Evolutionary conservation across 352 stramenopile genomes (phyloP), one percentile per base, ranked within the genome.

Genomic region (Plasmopara muralis): DNA sequence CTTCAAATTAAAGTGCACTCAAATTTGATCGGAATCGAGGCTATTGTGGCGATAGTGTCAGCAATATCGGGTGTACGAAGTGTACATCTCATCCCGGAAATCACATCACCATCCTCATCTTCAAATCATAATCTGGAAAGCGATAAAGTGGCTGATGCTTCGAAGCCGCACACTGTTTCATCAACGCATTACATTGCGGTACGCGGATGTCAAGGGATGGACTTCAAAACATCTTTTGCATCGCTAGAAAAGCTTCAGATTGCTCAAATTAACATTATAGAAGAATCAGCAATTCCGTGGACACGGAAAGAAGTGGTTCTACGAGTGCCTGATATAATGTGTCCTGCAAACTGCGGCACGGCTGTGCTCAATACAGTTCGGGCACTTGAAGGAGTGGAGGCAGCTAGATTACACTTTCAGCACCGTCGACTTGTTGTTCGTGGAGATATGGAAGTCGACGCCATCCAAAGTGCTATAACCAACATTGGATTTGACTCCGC

Each of bases 281-380:
- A 79, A 29, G 55, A 70, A n/a, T 61, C 52, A 7, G 53, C 62
- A 16, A 63, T 69, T 33, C 20, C 43, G 9, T 89, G 79, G 79
- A 59, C 64, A 10, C 58, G 54, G 33, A 85, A 86, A 56, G 72
- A 89, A 57, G 62, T 89, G 33, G 74, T 86, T 25, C 47, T 93
- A 9, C 56, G 61, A 15, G 72, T 93, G 9, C 59, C 70, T 25
- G 83, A 83, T 16, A 93, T 93, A 76, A 93, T 93, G 80, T 93
- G 83, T 47, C 66, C 76, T 13, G 68, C 64, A 34, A 90, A 88
- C 42, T 93, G 83, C 43, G 83, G 83, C 12, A 69, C 62, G n/a
- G 82, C 80, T 2, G 76, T 93, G 16, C 55, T 92, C 18, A 83
- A 81, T 34, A 73, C 79, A 5, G 50, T 85, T 9, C 66, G 60